These are phyloP conservation scores for Rugosomyces carneus DNA, from an alignment of 1,284 basidiomycete species.

Conservation along the genomic window DNA sequence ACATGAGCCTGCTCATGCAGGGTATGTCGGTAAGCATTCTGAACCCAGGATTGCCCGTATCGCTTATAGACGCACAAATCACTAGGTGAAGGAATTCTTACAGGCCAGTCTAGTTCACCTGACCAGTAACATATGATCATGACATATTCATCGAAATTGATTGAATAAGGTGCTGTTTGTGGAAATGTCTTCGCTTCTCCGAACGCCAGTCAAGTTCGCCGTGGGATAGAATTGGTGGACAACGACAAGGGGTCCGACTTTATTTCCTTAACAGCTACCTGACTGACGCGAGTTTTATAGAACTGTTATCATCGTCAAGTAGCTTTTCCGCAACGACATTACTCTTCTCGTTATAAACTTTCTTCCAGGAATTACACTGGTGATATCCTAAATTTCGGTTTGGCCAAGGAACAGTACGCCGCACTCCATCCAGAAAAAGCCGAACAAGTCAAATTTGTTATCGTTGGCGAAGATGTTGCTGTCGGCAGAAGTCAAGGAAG, in stretches of 20 bases:
- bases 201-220: slow-evolving; percentile 75
- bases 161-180: slow-evolving; percentile 65
- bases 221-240: slow-evolving; percentile 74
- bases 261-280: slow-evolving; percentile 16
- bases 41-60: slow-evolving; percentile 6
- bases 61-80: not conserved
- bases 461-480: slow-evolving; percentile 90
- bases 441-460: slow-evolving; percentile 69
- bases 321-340: slow-evolving; percentile 14
- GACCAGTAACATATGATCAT: slow-evolving; percentile 2
- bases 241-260: slow-evolving; percentile 64
- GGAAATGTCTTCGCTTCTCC: slow-evolving; percentile 89
- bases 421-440: slow-evolving; percentile 65
- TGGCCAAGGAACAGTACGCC: slow-evolving; percentile 83
- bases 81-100: slow-evolving; percentile 71
- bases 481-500: slow-evolving; percentile 77
- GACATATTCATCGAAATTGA: not conserved
- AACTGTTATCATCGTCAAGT: slow-evolving; percentile 84
- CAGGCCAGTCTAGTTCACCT: slow-evolving; percentile 35
- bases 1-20: slow-evolving; percentile 85
- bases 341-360: not conserved
- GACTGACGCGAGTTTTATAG: slow-evolving; percentile 30
- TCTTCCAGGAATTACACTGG: slow-evolving; percentile 73
- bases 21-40: slow-evolving; percentile 59
- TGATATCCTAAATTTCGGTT: slow-evolving; percentile 89